phyloP scores from a whole-genome alignment of 345 rosid species.

The Gossypium anomalum region DNA sequence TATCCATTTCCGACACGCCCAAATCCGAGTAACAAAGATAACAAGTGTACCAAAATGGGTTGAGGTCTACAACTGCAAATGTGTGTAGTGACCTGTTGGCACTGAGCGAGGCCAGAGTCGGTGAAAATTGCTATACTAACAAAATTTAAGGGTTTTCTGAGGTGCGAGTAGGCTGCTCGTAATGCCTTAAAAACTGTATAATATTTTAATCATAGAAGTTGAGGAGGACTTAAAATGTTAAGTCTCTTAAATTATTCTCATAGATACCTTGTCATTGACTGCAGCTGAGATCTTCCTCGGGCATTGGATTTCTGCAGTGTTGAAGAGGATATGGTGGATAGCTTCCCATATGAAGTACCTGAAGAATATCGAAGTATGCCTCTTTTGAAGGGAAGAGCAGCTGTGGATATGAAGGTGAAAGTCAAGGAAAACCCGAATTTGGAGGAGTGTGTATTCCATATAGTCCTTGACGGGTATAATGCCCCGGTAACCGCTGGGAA shows the following conservation, averaged over 20 bases:
- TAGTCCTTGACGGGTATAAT: conserved; percentile 91
- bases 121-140: neutral
- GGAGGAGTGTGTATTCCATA: conserved; percentile 77
- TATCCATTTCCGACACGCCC: neutral
- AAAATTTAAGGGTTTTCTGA: neutral
- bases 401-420: conserved; percentile 97
- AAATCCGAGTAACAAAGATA: neutral
- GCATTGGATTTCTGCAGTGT: conserved; percentile 99
- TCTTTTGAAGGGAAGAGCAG: conserved; percentile 91
- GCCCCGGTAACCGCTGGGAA: conserved; percentile 98
- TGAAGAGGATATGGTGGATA: conserved; percentile 99
- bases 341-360: conserved; percentile 88
- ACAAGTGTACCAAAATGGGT: neutral
- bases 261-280: conserved; percentile 87
- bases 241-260: conserved; percentile 46
- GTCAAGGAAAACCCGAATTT: conserved; percentile 91
- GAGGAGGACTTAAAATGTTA: conserved; percentile 29
- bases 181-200: neutral
- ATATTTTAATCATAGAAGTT: conserved; percentile 12
- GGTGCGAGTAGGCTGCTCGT: neutral
- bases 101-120: neutral
- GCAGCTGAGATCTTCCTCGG: conserved; percentile 99
- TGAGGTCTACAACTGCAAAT: neutral
- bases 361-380: conserved; percentile 84
- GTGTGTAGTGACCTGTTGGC: neutral